Evolutionary conservation across 495 filamentous ascomycete genomes (phyloP).

Genomic region (Aspergillus baeticus): DNA sequence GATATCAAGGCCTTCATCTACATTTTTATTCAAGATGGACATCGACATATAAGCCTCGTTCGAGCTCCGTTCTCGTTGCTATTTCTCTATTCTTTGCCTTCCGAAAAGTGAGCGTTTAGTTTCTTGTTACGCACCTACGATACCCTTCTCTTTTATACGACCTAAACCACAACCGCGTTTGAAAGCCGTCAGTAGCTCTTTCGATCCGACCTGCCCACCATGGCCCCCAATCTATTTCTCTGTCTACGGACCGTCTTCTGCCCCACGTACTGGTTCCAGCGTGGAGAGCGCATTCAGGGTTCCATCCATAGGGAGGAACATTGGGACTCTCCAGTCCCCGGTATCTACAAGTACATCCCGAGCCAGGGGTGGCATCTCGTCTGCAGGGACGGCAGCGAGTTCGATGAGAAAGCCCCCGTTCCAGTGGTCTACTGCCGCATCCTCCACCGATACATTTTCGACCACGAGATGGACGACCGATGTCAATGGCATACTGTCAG

Average conservation of each 20-base stretch:
- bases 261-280: conserved; percentile 46
- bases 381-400: conserved; percentile 33
- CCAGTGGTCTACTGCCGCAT: conserved; percentile 48
- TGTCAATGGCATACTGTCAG: conserved; percentile 41
- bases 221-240: conserved; percentile 49
- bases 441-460: conserved; percentile 47
- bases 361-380: conserved; percentile 46
- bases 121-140: conserved; percentile 13
- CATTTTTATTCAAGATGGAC: conserved; percentile 32
- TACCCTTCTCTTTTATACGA: conserved; percentile 5
- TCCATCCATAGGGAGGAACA: conserved; percentile 41
- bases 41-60: conserved; percentile 33
- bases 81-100: conserved; percentile 22
- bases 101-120: conserved; percentile 24
- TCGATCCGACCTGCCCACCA: conserved; percentile 13
- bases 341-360: conserved; percentile 45
- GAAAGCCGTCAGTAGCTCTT: conserved; percentile 9
- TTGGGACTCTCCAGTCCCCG: conserved; percentile 46
- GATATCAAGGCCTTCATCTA: conserved; percentile 15
- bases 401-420: conserved; percentile 38
- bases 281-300: conserved; percentile 36
- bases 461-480: conserved; percentile 42
- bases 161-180: neutral
- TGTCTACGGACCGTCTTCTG: conserved; percentile 42
- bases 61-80: conserved; percentile 21